These are phyloP conservation scores for Xylariaceae sp. DNA, from an alignment of 2,329 filamentous ascomycete genomes.

Conservation along the genomic window DNA sequence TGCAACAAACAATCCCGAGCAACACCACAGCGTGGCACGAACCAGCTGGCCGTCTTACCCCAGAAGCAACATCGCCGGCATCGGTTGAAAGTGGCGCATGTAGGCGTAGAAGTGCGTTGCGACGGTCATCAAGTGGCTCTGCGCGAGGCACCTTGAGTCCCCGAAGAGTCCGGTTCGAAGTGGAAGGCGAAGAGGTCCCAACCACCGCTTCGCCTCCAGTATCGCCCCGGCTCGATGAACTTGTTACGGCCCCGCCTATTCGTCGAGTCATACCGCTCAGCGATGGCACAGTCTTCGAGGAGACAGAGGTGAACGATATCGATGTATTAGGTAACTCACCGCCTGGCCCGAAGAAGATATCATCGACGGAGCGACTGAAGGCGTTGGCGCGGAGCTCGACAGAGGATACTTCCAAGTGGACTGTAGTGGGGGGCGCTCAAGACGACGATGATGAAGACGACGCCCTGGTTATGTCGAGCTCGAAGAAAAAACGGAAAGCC, in stretches of 20 bases:
- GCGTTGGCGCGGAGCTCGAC: conserved; percentile 46
- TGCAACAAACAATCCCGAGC: conserved; percentile 15
- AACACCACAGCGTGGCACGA: conserved; percentile 27
- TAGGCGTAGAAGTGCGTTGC: conserved; percentile 50
- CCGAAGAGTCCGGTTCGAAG: conserved; percentile 58
- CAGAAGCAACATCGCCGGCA: conserved; percentile 46
- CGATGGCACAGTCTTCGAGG: conserved; percentile 26
- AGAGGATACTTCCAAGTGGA: conserved; percentile 50
- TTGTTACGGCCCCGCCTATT: conserved; percentile 25
- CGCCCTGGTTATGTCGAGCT: conserved; percentile 25
- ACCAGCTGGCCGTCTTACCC: conserved; percentile 38
- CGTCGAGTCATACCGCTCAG: conserved; percentile 13
- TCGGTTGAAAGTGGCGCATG: conserved; percentile 44
- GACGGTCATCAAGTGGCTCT: conserved; percentile 49
- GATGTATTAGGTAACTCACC: conserved; percentile 29
- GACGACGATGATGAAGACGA: conserved; percentile 30
- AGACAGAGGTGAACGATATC: conserved; percentile 33
- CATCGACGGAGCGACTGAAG: conserved; percentile 49
- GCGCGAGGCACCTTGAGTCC: conserved; percentile 45
- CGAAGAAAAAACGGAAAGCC: conserved; percentile 9
- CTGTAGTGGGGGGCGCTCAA: conserved; percentile 35
- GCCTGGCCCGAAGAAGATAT: conserved; percentile 47
- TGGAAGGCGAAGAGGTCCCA: conserved; percentile 55
- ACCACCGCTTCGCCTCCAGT: conserved; percentile 51
- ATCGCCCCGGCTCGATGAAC: conserved; percentile 24